Evolutionary conservation across 768 basidiomycete species (phyloP), one percentile per base, ranked within the genome.

Genomic region (Pholiota molesta): DNA sequence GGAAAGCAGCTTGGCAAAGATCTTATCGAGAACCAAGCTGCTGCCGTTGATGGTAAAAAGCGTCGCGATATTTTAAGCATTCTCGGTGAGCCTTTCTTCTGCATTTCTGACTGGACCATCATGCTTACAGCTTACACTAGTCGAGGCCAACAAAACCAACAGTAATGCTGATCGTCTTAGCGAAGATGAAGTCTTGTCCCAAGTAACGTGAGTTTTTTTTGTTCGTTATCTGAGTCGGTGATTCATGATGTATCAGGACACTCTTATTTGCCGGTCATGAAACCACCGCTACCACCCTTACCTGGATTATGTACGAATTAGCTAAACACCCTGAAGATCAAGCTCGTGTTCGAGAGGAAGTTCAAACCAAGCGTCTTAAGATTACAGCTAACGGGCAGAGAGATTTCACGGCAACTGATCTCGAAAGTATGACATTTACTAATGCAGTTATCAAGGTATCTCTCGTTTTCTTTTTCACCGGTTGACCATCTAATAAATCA

Each of bases 311-410:
- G 31, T 51, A 61, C 16, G 63, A 65, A 9, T 59, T 65, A 14
- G 63, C 63, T 10, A 31, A 51, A 11, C 52, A 65, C 21, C 63
- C 64, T 11, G 61, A 65, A 26, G 64, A 65, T 37, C 60, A 65
- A 52, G 37, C 58, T 17, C 60, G 64, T 2, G 52, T 65, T 7
- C 52, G 64, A 11, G 56, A 62, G 17, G 60, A 65, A 52, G 42
- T 65, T 9, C 4, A 42, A 14, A 58, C 51, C 23, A 62, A 62
- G 21, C 56, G 57, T n/a, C 55, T 35, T n/a, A 62, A 58, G 57
- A 42, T 58, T 21, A 31, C 57, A 0, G 62, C 57, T 14, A 58
- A 62, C 10, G 62, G 62, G 54, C 62, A 62, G 33, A 35, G 29
- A 42, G 62, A 62, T 23, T 62, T 62, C 33, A 62, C 57, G 7